Evolutionary conservation across 306 rosid species (phyloP), one percentile per base, ranked within the genome.

Genomic region (Spatholobus suberectus): DNA sequence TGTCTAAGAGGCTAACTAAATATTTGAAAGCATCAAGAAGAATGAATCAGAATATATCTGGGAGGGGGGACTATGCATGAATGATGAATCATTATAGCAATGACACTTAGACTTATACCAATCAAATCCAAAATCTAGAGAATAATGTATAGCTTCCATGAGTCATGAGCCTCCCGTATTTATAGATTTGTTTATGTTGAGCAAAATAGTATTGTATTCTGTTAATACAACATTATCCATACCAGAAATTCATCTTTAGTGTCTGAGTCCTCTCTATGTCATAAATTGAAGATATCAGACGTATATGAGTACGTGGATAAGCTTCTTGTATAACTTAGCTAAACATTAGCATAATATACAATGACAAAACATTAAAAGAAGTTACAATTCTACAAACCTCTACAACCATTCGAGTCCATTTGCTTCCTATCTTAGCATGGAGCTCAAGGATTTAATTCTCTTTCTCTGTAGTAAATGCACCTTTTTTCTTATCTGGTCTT

Each of bases 361-460:
- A 73, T 6, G n/a, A 13, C 38, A 76, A 77, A 47, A 18, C 54
- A 72, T 26, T 40, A 9, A 27, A 66, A 35, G 37, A 27, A 81
- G 79, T 21, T 46, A 70, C 11, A n/a, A 13, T n/a, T 20, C 61
- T 57, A 80, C 81, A 59, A 75, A 87, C 89, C 89, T 80, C 51
- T 63, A 90, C 84, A 8, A 97, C 97, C 93, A 94, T 94, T 62
- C 86, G 90, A 14, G 97, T 89, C 98, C 98, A 94, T 89, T 90
- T 94, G 87, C 89, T 92, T 80, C 97, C 97, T 84, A 90, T 81
- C 67, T 61, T 83, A 55, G 89, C 87, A 76, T 94, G 97, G 55
- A 89, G 90, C 69, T 87, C 88, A 82, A 89, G 52, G 57, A 94
- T 88, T 38, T 27, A n/a, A 6, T n/a, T 73, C 82, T 94, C 93